Evolutionary conservation across 78 protist genomes (phyloP).

Genomic region (Dictyostelium capitatum): DNA sequence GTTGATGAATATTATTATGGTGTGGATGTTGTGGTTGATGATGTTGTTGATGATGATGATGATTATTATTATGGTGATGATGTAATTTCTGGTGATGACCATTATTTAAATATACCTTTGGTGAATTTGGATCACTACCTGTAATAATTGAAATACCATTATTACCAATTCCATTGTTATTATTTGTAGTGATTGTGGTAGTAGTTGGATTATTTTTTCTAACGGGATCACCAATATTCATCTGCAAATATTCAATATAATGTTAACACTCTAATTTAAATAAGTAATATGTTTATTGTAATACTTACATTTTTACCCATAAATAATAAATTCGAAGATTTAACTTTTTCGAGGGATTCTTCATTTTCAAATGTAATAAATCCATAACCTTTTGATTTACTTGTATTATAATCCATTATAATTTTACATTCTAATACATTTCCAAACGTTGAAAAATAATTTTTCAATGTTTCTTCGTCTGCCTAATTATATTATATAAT

Average conservation of each 20-base stretch:
- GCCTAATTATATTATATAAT: not conserved
- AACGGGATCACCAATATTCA: constrained; percentile 74
- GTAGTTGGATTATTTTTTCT: constrained; percentile 10
- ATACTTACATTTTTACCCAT: constrained; percentile 80
- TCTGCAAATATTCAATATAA: no score
- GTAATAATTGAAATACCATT: not conserved
- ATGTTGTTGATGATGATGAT: not conserved
- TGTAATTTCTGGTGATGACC: not conserved
- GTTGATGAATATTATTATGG: not conserved
- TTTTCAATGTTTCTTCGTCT: constrained; percentile 31
- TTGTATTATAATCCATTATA: constrained; percentile 56
- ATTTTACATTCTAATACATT: constrained; percentile 61
- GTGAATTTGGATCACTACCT: not conserved
- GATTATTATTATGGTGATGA: not conserved
- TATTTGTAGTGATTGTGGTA: not conserved
- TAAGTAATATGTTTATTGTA: no score
- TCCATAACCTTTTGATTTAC: constrained; percentile 74
- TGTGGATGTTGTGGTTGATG: not conserved
- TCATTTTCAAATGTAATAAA: constrained; percentile 58
- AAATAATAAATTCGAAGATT: constrained; percentile 16
- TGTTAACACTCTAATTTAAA: no score
- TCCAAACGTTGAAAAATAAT: constrained; percentile 33
- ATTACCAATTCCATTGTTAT: not conserved
- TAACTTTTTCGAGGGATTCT: constrained; percentile 39
- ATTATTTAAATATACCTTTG: not conserved